Base-by-base conservation (phyloP, 495 filamentous ascomycete genomes). In the Aspergillus affinis region DNA sequence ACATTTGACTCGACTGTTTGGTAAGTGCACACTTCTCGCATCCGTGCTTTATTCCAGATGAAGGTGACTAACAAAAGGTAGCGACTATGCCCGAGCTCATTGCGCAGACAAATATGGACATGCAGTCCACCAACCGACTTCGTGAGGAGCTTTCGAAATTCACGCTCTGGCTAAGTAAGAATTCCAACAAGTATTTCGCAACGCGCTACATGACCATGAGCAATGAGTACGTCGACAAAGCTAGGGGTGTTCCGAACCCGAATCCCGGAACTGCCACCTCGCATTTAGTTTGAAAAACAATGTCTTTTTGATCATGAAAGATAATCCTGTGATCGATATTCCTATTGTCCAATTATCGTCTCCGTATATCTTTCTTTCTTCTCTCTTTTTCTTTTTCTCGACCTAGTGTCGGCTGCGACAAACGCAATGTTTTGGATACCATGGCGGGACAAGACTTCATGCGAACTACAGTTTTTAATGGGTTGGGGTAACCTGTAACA, bases 41-140 rank as follows among this genome's bases (percentile, higher is more conserved):
- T 21, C 21, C 23, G 19, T 30, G 9, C 44, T 32, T 18, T 58
- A 18, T 54, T 51, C n/a, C 21, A 19, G 19, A 30, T 27, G 47
- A 49, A 53, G 65, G 60, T 66, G 29, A 57, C 48, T 36, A 48
- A 30, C 18, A 51, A 7, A n/a, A 20, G 45, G 7, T 58, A 97
- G 94, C 96, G 12, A 87, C 87, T 8, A 85, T 98, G 63, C 94
- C 95, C 0, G 94, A 98, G 72, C 84, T 98, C 27, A 85, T 98
- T 62, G 92, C 92, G 18, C 93, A 97, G 70, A 98, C 94, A 30
- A 97, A 97, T 73, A 96, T 98, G 94, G 94, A 98, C 68, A 78
- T 85, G 26, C 92, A 93, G 72, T 90, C 90, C 9, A 90, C 94
- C 52, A 89, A 86, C 61, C 88, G 91, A 44, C 84, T 97, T 12